phyloP scores from a whole-genome alignment of 1,284 basidiomycete genomes.

The Puccinia horiana region DNA sequence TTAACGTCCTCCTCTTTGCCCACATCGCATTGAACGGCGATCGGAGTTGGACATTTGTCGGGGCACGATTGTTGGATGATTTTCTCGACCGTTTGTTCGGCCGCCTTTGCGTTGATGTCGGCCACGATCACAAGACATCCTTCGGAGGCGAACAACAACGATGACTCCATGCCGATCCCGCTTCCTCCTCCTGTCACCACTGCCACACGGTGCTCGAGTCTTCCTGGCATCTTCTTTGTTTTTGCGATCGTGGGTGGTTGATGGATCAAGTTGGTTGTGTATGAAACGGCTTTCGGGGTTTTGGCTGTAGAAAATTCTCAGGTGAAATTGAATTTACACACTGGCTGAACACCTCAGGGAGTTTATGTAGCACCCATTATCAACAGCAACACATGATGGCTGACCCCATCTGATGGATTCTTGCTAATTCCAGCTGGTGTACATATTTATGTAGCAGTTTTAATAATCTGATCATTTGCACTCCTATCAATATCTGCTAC shows the following conservation, averaged over 20 bases:
- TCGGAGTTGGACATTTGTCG: slow-evolving; percentile 65
- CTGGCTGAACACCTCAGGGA: too few species aligned
- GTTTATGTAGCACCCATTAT: too few species aligned
- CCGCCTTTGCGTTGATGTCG: slow-evolving; percentile 77
- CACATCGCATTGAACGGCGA: slow-evolving; percentile 80
- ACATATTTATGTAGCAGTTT: too few species aligned
- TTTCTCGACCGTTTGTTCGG: slow-evolving; percentile 69
- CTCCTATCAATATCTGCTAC: too few species aligned
- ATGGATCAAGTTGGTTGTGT: not conserved
- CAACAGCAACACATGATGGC: too few species aligned
- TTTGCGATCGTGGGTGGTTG: not conserved
- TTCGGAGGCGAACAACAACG: slow-evolving; percentile 86
- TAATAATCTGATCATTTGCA: too few species aligned
- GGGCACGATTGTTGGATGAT: slow-evolving; percentile 69
- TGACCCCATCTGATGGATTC: too few species aligned
- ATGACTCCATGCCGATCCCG: slow-evolving; percentile 90
- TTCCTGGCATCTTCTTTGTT: slow-evolving; percentile 29
- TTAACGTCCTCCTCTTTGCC: slow-evolving; percentile 83
- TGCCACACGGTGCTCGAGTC: slow-evolving; percentile 64
- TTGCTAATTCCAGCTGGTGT: too few species aligned
- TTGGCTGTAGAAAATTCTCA: too few species aligned
- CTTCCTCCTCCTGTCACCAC: slow-evolving; percentile 81
- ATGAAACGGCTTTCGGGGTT: too few species aligned
- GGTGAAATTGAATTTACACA: too few species aligned
- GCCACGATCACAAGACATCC: slow-evolving; percentile 82